Conservation (phyloP, 345 rosid genomes). For the Schrenkiella parvula region DNA sequence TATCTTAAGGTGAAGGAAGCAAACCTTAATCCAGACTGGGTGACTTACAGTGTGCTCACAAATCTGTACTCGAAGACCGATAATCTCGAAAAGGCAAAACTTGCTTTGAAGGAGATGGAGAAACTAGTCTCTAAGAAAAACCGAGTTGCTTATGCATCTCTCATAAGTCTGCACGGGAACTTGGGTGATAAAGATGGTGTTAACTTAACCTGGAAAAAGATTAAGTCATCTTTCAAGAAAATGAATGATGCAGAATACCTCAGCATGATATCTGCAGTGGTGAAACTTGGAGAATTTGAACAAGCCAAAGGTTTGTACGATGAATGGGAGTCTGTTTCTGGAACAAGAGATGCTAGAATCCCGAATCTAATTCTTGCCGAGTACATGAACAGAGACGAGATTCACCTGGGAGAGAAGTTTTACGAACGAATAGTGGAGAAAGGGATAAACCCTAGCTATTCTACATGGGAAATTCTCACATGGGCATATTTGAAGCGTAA, state of each 20-base stretch:
- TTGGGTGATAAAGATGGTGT: slow-evolving; percentile 60
- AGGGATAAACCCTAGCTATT: slow-evolving; percentile 58
- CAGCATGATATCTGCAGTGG: slow-evolving; percentile 68
- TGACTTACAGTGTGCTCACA: slow-evolving; percentile 62
- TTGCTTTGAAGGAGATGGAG: slow-evolving; percentile 83
- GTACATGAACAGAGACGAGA: slow-evolving; percentile 49
- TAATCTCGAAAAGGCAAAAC: slow-evolving; percentile 50
- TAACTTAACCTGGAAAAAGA: slow-evolving; percentile 61
- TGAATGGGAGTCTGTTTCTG: slow-evolving; percentile 78
- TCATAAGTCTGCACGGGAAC: slow-evolving; percentile 65
- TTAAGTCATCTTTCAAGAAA: slow-evolving; percentile 55
- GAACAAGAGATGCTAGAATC: slow-evolving; percentile 54
- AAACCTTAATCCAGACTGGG: slow-evolving; percentile 74
- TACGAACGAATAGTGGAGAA: slow-evolving; percentile 43
- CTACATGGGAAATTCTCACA: slow-evolving; percentile 83
- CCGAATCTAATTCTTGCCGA: slow-evolving; percentile 71
- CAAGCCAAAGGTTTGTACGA: slow-evolving; percentile 62
- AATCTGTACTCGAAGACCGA: slow-evolving; percentile 54
- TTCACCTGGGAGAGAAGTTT: slow-evolving; percentile 55
- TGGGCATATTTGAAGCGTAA: slow-evolving; percentile 57
- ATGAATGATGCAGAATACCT: slow-evolving; percentile 70
- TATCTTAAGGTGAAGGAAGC: slow-evolving; percentile 55
- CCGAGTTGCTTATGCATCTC: slow-evolving; percentile 61
- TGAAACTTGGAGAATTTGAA: slow-evolving; percentile 61
- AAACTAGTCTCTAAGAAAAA: slow-evolving; percentile 55